Evolutionary conservation across 345 rosid genomes (phyloP).

Genomic region (Gynandropsis gynandra): DNA sequence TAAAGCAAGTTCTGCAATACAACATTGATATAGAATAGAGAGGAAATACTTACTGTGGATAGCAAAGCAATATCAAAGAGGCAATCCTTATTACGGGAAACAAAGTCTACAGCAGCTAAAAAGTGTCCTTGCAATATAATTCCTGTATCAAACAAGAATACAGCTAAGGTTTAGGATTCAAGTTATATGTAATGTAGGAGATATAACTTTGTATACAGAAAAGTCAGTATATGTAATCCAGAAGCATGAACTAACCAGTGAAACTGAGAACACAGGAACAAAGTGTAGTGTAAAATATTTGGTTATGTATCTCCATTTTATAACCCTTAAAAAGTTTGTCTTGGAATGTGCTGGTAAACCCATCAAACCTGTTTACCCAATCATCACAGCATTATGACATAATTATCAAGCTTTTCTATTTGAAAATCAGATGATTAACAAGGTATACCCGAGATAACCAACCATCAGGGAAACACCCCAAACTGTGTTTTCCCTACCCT

Average conservation of each 20-base stretch:
- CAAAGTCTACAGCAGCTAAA: constrained; percentile 68
- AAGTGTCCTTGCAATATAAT: constrained; percentile 74
- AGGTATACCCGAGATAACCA: constrained; percentile 83
- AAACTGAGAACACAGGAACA: constrained; percentile 83
- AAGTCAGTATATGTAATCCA: no score
- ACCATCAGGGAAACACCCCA: constrained; percentile 91
- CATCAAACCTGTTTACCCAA: constrained; percentile 64
- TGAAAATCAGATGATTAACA: neutral
- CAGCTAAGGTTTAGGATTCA: constrained; percentile 3
- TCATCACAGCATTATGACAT: neutral
- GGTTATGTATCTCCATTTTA: constrained; percentile 93
- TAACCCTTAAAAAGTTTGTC: constrained; percentile 91
- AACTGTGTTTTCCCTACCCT: constrained; percentile 85
- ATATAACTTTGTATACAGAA: neutral
- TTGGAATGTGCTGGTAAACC: constrained; percentile 97
- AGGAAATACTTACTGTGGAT: constrained; percentile 55
- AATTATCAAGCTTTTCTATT: neutral
- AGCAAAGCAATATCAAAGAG: constrained; percentile 64
- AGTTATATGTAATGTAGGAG: constrained; percentile 1
- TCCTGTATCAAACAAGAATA: constrained; percentile 38
- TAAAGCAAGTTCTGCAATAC: no score
- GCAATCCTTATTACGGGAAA: constrained; percentile 63
- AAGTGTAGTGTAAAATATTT: constrained; percentile 87
- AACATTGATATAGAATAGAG: constrained; percentile 8
- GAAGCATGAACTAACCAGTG: constrained; percentile 71